Evolutionary conservation across 2,329 filamentous ascomycete species (phyloP).

Genomic region (Magnaporthiopsis poae): DNA sequence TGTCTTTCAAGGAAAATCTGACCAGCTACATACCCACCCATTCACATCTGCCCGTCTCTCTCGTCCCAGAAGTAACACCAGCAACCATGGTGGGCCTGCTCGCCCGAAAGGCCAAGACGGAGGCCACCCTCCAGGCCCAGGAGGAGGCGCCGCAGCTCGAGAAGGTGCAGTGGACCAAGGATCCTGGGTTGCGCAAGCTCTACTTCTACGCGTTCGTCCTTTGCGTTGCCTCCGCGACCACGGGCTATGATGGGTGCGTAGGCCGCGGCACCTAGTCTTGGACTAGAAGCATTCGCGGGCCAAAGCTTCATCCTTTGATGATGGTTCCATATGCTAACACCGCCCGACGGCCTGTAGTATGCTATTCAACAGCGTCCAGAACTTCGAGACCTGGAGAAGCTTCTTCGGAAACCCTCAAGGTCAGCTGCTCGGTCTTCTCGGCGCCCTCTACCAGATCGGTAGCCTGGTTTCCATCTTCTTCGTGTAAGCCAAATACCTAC

Average conservation of each 20-base stretch:
- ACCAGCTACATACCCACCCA: background rate
- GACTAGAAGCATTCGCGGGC: background rate
- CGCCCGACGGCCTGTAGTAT: slow-evolving; percentile 21
- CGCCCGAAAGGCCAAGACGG: slow-evolving; percentile 18
- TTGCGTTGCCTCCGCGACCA: slow-evolving; percentile 46
- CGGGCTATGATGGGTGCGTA: slow-evolving; percentile 44
- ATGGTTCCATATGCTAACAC: background rate
- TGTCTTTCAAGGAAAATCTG: background rate
- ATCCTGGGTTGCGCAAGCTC: slow-evolving; percentile 46
- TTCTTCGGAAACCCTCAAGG: slow-evolving; percentile 38
- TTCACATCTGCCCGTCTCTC: background rate
- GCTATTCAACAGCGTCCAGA: slow-evolving; percentile 35
- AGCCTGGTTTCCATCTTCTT: slow-evolving; percentile 47
- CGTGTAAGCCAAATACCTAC: slow-evolving; percentile 28
- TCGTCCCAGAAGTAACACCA: background rate
- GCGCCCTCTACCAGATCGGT: slow-evolving; percentile 50
- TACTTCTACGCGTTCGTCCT: slow-evolving; percentile 44
- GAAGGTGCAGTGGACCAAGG: slow-evolving; percentile 41
- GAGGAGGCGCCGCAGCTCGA: slow-evolving; percentile 41
- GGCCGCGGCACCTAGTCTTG: no score
- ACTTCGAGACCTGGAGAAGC: slow-evolving; percentile 33
- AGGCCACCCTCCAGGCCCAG: slow-evolving; percentile 23
- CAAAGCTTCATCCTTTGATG: background rate
- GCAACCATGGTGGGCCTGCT: slow-evolving; percentile 18
- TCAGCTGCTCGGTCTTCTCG: slow-evolving; percentile 40